Evolutionary conservation across 768 basidiomycete species (phyloP), one percentile per base, ranked within the genome.

Genomic region (Mycena alexandri): DNA sequence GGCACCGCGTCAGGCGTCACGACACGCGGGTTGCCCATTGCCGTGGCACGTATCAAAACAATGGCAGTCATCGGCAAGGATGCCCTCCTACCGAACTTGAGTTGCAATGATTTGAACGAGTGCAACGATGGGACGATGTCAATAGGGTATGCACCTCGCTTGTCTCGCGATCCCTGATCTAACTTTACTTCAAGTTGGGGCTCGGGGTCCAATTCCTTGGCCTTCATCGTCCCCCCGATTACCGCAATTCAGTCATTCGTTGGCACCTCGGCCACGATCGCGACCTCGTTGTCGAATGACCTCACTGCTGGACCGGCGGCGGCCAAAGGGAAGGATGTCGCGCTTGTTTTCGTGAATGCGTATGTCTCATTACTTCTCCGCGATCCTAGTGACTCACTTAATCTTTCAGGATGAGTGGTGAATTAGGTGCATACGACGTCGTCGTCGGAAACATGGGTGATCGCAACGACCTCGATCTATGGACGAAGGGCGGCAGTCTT

Each of bases 391-490:
- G 22, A n/a, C 12, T 25, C 21, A 29, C 22, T n/a, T 16, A 21
- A 21, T 12, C n/a, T 19, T 14, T 34, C 44, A 85, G 85, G 0
- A 83, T 83, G 82, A 84, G 84, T 56, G 84, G 84, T 22, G 85
- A 87, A 65, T 78, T 85, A 8, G 85, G 84, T 1, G 76, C 84
- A 74, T 93, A 92, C 73, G 79, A 84, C 14, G 80, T 83, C 17
- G 90, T 93, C 0, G 88, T 86, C 19, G 88, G 87, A 16, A 91
- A 90, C 65, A 76, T 77, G 50, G 90, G 90, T 0, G 89, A 91
- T 72, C 80, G 80, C 44, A 86, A 87, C 50, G 87, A 90, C 71
- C 77, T 90, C 7, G 81, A 82, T 17, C 79, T 90, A 2, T 90
- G 89, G 90, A 83, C 76, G 65, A 79, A 83, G 24, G 89, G 88